Percentiles rank a stretch among this genome's conserved stretches.
phyloP scores from a whole-genome alignment of 2,329 filamentous ascomycete genomes.

The Trichoderma harzianum region DNA sequence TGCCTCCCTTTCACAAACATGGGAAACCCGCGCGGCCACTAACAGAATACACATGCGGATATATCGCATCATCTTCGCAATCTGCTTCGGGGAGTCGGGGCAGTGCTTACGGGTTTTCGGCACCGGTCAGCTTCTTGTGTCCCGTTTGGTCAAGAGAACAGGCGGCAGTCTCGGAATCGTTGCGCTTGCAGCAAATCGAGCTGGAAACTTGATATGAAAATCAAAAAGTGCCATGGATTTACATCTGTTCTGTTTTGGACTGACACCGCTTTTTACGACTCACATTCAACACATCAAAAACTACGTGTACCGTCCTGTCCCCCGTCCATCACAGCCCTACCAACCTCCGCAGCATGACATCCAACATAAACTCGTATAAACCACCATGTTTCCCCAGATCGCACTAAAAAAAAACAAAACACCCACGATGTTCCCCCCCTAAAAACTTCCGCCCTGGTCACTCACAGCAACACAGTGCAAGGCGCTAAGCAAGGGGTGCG shows the following conservation, averaged over 20 bases:
- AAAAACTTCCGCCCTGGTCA: not conserved
- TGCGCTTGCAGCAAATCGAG: not conserved
- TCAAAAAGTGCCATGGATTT: not conserved
- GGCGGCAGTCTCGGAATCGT: not conserved
- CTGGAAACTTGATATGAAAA: not conserved
- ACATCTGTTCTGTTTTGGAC: accelerated
- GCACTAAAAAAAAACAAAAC: not conserved
- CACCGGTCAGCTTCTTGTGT: not conserved
- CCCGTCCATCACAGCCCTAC: not conserved
- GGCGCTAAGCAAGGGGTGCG: conserved; percentile 14
- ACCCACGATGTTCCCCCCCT: not conserved
- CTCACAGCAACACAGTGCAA: conserved; percentile 9
- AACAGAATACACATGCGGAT: not conserved
- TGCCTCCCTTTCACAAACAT: not conserved
- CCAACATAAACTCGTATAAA: not conserved
- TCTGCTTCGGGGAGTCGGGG: not conserved
- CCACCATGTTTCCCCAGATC: not conserved
- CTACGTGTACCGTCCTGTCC: too few species aligned
- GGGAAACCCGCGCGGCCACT: not conserved
- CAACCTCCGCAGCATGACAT: not conserved
- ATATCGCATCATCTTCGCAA: not conserved
- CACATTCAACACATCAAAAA: not conserved
- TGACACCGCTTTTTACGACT: not conserved
- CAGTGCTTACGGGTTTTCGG: not conserved
- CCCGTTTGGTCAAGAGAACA: not conserved